phyloP scores from a whole-genome alignment of 495 filamentous ascomycete species.

The Talaromyces trachyspermus region DNA sequence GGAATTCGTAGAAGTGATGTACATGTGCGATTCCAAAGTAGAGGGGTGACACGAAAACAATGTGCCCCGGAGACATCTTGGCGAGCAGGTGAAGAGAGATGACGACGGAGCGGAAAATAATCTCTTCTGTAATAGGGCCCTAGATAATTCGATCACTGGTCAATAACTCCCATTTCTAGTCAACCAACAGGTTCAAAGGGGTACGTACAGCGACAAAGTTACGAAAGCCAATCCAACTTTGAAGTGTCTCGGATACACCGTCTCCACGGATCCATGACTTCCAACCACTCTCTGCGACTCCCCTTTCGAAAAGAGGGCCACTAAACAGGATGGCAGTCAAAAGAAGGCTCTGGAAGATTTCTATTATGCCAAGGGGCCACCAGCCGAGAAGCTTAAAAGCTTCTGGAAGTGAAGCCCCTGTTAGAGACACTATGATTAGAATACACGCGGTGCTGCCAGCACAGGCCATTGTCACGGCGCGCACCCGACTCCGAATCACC shows the following conservation, averaged over 20 bases:
- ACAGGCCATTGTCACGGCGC: constrained; percentile 67
- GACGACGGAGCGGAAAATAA: constrained; percentile 82
- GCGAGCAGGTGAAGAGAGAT: constrained; percentile 77
- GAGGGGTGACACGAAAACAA: constrained; percentile 74
- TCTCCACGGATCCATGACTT: constrained; percentile 47
- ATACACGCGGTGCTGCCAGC: constrained; percentile 53
- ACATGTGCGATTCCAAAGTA: constrained; percentile 94
- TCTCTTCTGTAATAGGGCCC: constrained; percentile 87
- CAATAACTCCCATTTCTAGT: not conserved
- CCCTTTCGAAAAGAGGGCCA: constrained; percentile 74
- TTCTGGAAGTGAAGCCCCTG: constrained; percentile 37
- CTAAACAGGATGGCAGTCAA: constrained; percentile 75
- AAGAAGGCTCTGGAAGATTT: constrained; percentile 47
- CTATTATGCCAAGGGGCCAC: constrained; percentile 61
- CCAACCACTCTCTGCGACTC: constrained; percentile 66
- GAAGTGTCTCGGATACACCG: constrained; percentile 38
- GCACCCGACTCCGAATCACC: constrained; percentile 80
- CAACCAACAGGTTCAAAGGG: too few species aligned
- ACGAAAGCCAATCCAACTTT: constrained; percentile 57
- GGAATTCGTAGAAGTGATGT: constrained; percentile 95
- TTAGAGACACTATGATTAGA: constrained; percentile 47
- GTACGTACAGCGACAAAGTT: constrained; percentile 57
- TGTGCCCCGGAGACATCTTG: constrained; percentile 44
- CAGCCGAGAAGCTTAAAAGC: constrained; percentile 62
- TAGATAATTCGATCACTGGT: constrained; percentile 22